Conservation (phyloP, 2,329 filamentous ascomycete genomes). For the Fusarium sp. region DNA sequence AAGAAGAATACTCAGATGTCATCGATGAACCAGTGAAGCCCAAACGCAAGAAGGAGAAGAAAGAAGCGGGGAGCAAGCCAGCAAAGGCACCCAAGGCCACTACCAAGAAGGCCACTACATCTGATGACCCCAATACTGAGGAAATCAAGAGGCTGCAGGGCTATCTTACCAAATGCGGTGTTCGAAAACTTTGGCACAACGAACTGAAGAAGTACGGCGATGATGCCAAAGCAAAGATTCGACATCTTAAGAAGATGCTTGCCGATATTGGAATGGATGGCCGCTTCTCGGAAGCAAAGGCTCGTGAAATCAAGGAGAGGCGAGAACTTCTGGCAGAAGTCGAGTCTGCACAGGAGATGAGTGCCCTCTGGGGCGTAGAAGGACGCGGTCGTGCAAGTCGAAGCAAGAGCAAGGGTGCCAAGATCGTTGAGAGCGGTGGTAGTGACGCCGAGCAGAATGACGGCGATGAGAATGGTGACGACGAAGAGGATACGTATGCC, state of each 20-base stretch:
- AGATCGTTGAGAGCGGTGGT: slow-evolving; percentile 52
- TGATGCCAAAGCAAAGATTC: slow-evolving; percentile 82
- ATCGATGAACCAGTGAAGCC: slow-evolving; percentile 77
- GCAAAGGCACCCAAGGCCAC: slow-evolving; percentile 47
- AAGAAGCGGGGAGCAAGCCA: slow-evolving; percentile 47
- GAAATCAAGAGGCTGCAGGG: slow-evolving; percentile 91
- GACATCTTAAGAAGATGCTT: slow-evolving; percentile 83
- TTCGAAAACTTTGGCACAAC: slow-evolving; percentile 90
- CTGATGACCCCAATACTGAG: slow-evolving; percentile 73
- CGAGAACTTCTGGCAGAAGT: slow-evolving; percentile 88
- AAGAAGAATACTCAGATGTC: slow-evolving; percentile 65
- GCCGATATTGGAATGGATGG: slow-evolving; percentile 88
- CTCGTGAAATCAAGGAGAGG: slow-evolving; percentile 86
- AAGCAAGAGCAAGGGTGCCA: slow-evolving; percentile 51
- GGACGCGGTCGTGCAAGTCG: slow-evolving; percentile 59
- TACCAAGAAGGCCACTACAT: slow-evolving; percentile 50
- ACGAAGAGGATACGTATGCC: slow-evolving; percentile 55
- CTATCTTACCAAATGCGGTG: slow-evolving; percentile 89
- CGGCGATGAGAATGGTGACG: slow-evolving; percentile 42
- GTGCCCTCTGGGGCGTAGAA: slow-evolving; percentile 78
- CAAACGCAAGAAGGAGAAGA: slow-evolving; percentile 64
- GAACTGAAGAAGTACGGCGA: slow-evolving; percentile 82
- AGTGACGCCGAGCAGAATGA: slow-evolving; percentile 46
- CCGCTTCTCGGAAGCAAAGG: slow-evolving; percentile 86
- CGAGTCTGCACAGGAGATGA: slow-evolving; percentile 85